A percentile compares a stretch with the other conserved stretches of the same genome.
phyloP scores from a whole-genome alignment of 768 basidiomycete species.

The Tephrocybe rancida region DNA sequence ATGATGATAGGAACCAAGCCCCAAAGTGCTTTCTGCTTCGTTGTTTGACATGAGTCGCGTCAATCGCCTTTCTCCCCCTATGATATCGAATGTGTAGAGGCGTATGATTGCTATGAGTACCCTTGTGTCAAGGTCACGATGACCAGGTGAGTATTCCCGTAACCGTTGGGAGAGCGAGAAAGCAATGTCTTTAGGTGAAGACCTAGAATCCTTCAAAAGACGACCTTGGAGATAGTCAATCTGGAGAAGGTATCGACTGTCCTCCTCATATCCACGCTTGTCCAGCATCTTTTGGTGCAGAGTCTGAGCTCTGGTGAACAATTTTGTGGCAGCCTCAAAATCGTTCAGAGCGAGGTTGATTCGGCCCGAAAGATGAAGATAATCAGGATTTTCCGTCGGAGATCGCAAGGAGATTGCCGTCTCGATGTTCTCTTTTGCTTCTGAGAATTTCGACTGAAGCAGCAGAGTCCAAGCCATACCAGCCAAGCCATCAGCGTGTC shows the following conservation, averaged over 20 bases:
- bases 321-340: slow-evolving; percentile 17
- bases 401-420: slow-evolving; percentile 24
- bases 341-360: slow-evolving; percentile 20
- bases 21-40: slow-evolving; percentile 11
- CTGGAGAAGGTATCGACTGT: slow-evolving; percentile 14
- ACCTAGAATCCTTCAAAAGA: not conserved
- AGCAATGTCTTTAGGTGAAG: not conserved
- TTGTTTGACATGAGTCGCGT: slow-evolving; percentile 5
- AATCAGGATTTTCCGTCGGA: slow-evolving; percentile 24
- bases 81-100: not conserved
- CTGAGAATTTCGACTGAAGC: slow-evolving; percentile 25
- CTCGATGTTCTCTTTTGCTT: slow-evolving; percentile 21
- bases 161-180: not conserved
- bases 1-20: slow-evolving; percentile 21
- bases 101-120: slow-evolving; percentile 7
- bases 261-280: slow-evolving; percentile 19
- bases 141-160: not conserved
- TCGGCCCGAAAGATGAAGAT: slow-evolving; percentile 26
- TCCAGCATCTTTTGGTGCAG: slow-evolving; percentile 20
- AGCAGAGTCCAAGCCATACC: slow-evolving; percentile 23
- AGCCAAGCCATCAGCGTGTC: slow-evolving; percentile 25
- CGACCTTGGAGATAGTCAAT: slow-evolving; percentile 16
- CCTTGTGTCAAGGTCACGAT: not conserved
- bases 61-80: not conserved
- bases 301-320: slow-evolving; percentile 10